Evolutionary conservation across 1,139 yeast species (phyloP), one percentile per base, ranked within the genome.

Genomic region (Pichia sp.): DNA sequence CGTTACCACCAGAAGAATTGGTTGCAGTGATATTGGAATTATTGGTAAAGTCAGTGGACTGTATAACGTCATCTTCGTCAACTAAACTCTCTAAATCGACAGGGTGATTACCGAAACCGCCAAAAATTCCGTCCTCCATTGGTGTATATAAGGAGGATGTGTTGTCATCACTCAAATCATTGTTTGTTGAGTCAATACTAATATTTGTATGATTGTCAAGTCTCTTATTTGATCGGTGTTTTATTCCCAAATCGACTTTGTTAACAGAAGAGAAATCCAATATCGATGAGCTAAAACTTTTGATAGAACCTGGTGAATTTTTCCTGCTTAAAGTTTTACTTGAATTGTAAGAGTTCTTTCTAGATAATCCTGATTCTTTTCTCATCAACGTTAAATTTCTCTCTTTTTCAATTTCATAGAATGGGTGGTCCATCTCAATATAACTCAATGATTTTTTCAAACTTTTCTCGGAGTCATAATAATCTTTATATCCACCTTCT

Each of bases 401-500:
- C 58, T 86, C 95, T 59, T 95, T 82, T 36, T 77, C 68, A 39
- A 69, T 69, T 52, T 75, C 73, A 62, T 80, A 84, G 52, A 77
- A 76, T 34, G 75, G 71, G 57, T 90, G 90, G 56, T 84, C 81
- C 98, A 92, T 92, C 55, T 81, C 94, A 44, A 88, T 79, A 60
- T 92, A 90, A 46, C 77, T 79, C 55, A 77, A 84, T 2, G 96
- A 96, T 49, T 61, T 69, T 28, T 45, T 43, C 26, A 48, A 37
- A 6, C 26, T 41, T 33, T 40, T 45, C 29, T 48, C 50, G 26
- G 50, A 49, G 41, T 80, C 79, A 63, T 71, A 90, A 59, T 90
- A 92, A 37, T 71, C 71, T 58, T 83, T 81, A 68, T 92, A 92
- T 6, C 98, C 98, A 35, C 97, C 98, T 54, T 87, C 86, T 42